Evolutionary conservation across 2,329 filamentous ascomycete species (phyloP).

Genomic region (Chaetomiaceae sp.): DNA sequence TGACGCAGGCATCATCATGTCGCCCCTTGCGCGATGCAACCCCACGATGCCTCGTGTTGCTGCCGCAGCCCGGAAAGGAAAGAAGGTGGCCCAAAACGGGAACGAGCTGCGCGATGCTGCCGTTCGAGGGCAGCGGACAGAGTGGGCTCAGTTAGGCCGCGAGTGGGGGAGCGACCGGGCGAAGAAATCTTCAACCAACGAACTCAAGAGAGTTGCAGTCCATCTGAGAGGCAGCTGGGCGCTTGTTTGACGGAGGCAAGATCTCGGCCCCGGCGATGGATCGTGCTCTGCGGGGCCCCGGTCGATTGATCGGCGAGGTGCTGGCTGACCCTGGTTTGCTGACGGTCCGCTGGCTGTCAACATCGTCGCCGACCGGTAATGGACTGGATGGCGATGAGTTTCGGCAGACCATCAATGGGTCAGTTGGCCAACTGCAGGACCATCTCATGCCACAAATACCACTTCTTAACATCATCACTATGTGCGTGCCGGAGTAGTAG

Average conservation of each 20-base stretch:
- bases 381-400: neutral
- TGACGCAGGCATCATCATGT: neutral
- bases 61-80: constrained; percentile 6
- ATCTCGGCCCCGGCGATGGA: constrained; percentile 5
- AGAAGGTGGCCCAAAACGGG: constrained; percentile 3
- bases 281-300: constrained; percentile 6
- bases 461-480: too few relatives aligned
- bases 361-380: neutral
- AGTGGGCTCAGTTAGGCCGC: neutral
- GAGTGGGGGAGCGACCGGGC: neutral
- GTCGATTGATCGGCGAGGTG: constrained; percentile 3
- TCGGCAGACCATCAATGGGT: neutral
- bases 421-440: neutral
- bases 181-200: constrained; percentile 3
- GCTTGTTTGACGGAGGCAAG: constrained; percentile 6
- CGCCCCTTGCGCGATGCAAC: constrained; percentile 13
- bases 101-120: constrained; percentile 1
- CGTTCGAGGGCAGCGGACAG: neutral
- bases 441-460: too few relatives aligned
- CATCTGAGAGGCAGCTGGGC: constrained; percentile 2
- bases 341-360: neutral
- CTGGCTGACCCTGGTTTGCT: neutral
- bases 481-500: too few relatives aligned
- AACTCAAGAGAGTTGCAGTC: neutral
- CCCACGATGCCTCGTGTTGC: constrained; percentile 5